Conservation (phyloP, 1,139 yeast species). For the Suhomyces bokatorum region DNA sequence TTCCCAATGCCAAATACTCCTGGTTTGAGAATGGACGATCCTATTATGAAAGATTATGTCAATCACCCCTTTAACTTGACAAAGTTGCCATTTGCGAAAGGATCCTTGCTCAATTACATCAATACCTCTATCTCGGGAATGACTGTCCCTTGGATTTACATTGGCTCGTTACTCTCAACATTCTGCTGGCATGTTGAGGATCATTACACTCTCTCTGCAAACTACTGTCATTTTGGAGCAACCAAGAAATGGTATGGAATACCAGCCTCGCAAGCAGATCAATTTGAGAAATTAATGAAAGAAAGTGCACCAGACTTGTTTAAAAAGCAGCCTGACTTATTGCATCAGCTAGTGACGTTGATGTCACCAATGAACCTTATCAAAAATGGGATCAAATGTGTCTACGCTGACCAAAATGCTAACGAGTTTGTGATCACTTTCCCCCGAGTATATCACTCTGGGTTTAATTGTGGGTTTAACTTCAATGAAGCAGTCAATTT, state of each 20-base stretch:
- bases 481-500: constrained; percentile 82
- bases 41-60: constrained; percentile 36
- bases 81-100: constrained; percentile 63
- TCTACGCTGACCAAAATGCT: constrained; percentile 75
- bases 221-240: constrained; percentile 74
- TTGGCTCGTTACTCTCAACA: constrained; percentile 72
- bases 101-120: constrained; percentile 62
- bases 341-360: constrained; percentile 83
- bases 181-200: constrained; percentile 89
- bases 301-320: constrained; percentile 78
- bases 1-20: constrained; percentile 53
- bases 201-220: constrained; percentile 75
- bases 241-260: constrained; percentile 81
- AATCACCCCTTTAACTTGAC: constrained; percentile 69
- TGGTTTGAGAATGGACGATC: constrained; percentile 19
- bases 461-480: constrained; percentile 76
- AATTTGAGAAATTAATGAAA: constrained; percentile 56
- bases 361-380: constrained; percentile 63
- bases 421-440: constrained; percentile 76
- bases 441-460: constrained; percentile 80
- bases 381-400: constrained; percentile 58
- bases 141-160: constrained; percentile 82
- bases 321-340: constrained; percentile 79
- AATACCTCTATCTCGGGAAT: constrained; percentile 70
- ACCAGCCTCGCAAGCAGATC: constrained; percentile 54